Conservation (phyloP, 1,284 basidiomycete genomes). For the Peniophora sp. region DNA sequence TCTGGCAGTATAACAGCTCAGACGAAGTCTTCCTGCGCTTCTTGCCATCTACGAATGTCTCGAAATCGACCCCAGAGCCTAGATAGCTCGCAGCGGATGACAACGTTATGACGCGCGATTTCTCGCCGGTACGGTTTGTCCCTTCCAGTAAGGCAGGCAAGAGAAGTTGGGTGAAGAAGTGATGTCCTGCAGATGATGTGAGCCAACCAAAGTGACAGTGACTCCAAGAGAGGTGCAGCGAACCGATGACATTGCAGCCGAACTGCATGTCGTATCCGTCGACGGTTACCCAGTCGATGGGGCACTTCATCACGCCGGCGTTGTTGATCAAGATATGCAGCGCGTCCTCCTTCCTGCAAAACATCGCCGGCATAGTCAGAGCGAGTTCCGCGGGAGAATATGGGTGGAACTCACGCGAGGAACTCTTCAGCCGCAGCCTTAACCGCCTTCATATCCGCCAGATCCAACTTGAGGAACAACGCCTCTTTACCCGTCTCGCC, state of each 20-base stretch:
- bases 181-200: too few relatives aligned
- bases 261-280: constrained; percentile 1
- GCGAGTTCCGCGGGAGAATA: too few relatives aligned
- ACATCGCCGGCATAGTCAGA: too few relatives aligned
- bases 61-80: constrained; percentile 18
- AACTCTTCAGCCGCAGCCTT: constrained; percentile 44
- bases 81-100: constrained; percentile 26
- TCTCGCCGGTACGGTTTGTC: not conserved
- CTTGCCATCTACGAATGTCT: constrained; percentile 20
- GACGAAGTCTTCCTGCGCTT: constrained; percentile 16
- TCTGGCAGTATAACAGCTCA: constrained; percentile 31
- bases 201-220: too few relatives aligned
- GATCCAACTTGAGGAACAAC: constrained; percentile 49
- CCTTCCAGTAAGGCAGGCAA: not conserved
- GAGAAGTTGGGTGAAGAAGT: constrained; percentile 6
- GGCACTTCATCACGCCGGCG: not conserved
- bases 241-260: constrained; percentile 9
- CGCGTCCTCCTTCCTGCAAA: constrained; percentile 4
- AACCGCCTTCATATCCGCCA: constrained; percentile 47
- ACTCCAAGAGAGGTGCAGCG: too few relatives aligned
- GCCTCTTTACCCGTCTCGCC: constrained; percentile 34
- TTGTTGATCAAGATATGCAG: constrained; percentile 5
- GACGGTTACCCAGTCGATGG: not conserved
- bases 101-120: constrained; percentile 31
- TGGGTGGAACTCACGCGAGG: constrained; percentile 24